Percentiles rank a stretch among this genome's conserved stretches.
phyloP scores from a whole-genome alignment of 441 rosid species.

The Populus hybrid region DNA sequence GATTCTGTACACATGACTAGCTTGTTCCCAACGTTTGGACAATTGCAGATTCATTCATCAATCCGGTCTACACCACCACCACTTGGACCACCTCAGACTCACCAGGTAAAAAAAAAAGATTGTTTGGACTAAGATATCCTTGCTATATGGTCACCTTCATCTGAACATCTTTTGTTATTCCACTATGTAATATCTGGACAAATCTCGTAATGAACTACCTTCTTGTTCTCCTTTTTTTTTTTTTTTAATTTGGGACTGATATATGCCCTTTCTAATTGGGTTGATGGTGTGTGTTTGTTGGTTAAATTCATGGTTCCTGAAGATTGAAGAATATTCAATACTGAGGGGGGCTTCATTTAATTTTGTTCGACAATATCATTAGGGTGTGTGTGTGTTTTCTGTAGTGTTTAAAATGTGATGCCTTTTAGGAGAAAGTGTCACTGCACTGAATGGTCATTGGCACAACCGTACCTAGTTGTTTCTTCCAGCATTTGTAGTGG shows the following conservation, averaged over 20 bases:
- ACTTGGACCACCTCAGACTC: slow-evolving; percentile 34
- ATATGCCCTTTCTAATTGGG: not conserved
- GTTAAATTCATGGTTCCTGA: not conserved
- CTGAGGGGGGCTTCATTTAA: not conserved
- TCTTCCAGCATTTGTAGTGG: slow-evolving; percentile 9
- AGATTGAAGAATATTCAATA: not conserved
- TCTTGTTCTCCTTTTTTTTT: not conserved
- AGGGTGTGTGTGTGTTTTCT: not conserved
- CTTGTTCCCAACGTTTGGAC: slow-evolving; percentile 58
- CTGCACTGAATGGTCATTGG: not conserved
- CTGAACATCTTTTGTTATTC: not conserved
- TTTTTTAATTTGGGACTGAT: not conserved
- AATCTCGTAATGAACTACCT: not conserved
- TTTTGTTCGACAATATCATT: not conserved
- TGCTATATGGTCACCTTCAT: too few species aligned
- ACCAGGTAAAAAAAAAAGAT: slow-evolving; percentile 31
- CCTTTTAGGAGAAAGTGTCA: not conserved
- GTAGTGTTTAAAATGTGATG: not conserved
- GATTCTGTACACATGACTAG: slow-evolving; percentile 53
- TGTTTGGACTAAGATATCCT: slow-evolving; percentile 23
- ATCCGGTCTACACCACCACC: slow-evolving; percentile 40
- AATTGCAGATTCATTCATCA: slow-evolving; percentile 40
- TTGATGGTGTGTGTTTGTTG: too few species aligned
- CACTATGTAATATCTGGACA: too few species aligned
- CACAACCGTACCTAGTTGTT: slow-evolving; percentile 21